phyloP scores from a whole-genome alignment of 2,329 filamentous ascomycete genomes.

The Hysterium pulicare region DNA sequence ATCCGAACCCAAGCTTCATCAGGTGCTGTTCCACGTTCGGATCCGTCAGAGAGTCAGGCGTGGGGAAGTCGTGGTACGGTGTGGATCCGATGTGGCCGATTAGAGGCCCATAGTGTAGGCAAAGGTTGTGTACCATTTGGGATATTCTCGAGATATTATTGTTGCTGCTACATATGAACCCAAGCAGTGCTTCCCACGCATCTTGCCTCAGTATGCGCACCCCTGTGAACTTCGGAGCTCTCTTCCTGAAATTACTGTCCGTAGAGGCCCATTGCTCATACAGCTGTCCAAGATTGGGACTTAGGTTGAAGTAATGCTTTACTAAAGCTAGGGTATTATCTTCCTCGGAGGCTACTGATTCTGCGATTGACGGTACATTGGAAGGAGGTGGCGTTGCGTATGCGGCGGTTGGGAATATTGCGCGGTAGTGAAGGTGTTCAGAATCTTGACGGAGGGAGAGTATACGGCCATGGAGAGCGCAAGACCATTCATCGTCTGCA shows the following conservation, averaged over 20 bases:
- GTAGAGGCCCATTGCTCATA: constrained; percentile 84
- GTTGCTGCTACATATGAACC: constrained; percentile 98
- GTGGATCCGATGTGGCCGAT: constrained; percentile 68
- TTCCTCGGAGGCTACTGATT: constrained; percentile 27
- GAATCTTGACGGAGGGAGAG: constrained; percentile 81
- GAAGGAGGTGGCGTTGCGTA: constrained; percentile 37
- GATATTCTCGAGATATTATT: constrained; percentile 96
- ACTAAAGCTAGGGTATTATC: constrained; percentile 76
- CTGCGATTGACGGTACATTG: constrained; percentile 29
- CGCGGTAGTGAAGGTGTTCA: constrained; percentile 74
- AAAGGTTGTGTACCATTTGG: constrained; percentile 94
- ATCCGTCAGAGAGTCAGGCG: constrained; percentile 68
- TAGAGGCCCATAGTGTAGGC: constrained; percentile 75
- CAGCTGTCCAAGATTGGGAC: constrained; percentile 68
- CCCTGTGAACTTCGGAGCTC: constrained; percentile 82
- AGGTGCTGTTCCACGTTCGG: constrained; percentile 76
- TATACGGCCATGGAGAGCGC: constrained; percentile 80
- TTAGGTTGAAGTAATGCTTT: constrained; percentile 81
- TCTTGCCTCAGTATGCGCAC: constrained; percentile 92
- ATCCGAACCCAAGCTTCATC: constrained; percentile 84
- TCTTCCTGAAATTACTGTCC: constrained; percentile 84
- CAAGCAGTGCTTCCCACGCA: constrained; percentile 89
- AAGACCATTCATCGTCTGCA: constrained; percentile 79
- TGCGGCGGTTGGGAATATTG: constrained; percentile 51
- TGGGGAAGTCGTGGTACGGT: constrained; percentile 83